phyloP scores from a whole-genome alignment of 768 basidiomycete genomes.

The Galerina sulciceps region DNA sequence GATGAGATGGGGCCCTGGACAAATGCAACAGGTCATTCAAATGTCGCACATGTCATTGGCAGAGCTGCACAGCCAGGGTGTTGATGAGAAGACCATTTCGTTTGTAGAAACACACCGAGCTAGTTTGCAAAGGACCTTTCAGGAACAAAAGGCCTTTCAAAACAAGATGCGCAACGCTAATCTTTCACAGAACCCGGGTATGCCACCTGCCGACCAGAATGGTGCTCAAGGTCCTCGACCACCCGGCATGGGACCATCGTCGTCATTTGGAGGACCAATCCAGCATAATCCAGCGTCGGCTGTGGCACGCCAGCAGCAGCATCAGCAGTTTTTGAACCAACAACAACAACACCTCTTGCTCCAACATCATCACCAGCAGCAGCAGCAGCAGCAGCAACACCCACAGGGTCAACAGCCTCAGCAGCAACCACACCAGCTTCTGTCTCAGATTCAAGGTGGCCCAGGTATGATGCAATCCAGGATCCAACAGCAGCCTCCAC shows the following conservation, averaged over 20 bases:
- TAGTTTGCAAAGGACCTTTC: slow-evolving; percentile 42
- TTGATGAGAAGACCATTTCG: slow-evolving; percentile 54
- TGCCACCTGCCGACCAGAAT: slow-evolving; percentile 5
- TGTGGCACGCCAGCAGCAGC: slow-evolving; percentile 8
- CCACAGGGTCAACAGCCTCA: slow-evolving; percentile 20
- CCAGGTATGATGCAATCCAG: slow-evolving; percentile 4
- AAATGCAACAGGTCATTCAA: slow-evolving; percentile 48
- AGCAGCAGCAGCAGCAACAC: slow-evolving; percentile 12
- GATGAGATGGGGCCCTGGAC: slow-evolving; percentile 27
- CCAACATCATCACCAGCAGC: slow-evolving; percentile 15
- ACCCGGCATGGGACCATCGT: neutral
- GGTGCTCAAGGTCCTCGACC: slow-evolving; percentile 4
- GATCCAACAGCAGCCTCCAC: slow-evolving; percentile 5
- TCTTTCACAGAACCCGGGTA: neutral
- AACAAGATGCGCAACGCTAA: slow-evolving; percentile 17
- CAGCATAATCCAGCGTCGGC: neutral
- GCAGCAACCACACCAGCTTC: slow-evolving; percentile 21
- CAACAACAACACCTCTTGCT: slow-evolving; percentile 8
- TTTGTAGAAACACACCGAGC: slow-evolving; percentile 62
- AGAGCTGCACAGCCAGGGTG: slow-evolving; percentile 56
- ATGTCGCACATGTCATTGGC: slow-evolving; percentile 48
- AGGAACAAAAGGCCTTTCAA: slow-evolving; percentile 43
- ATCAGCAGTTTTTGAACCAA: slow-evolving; percentile 5
- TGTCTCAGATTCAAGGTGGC: slow-evolving; percentile 1
- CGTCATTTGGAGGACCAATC: neutral